Base-by-base conservation (phyloP, 2,329 filamentous ascomycete genomes). In the Colletotrichum graminicola region DNA sequence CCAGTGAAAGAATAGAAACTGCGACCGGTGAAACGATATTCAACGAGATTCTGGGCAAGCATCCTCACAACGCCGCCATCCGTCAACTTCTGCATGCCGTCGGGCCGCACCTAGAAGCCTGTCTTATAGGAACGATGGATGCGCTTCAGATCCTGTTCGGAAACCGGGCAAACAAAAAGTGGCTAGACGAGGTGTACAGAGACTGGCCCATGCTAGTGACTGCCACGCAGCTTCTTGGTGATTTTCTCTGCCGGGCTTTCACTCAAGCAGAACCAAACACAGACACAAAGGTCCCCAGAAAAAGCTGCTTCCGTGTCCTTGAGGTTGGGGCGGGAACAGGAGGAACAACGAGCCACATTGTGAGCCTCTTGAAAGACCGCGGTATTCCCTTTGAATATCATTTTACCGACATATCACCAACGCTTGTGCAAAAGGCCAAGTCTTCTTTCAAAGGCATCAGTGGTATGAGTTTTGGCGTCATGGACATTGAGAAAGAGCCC, bases 301-400 rank as follows among this genome's bases (percentile, higher is more conserved):
- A 21, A 0, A 49, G 72, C 7, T 57, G 75, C 4, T 72, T 84
- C n/a, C 75, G 77, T 3, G 81, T 86, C 47, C 77, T 87, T 62
- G 83, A 85, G 73, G 71, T 85, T 10, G 84, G 84, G 0, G 83
- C 79, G 0, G 84, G 83, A 14, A 84, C 82, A 0, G 84, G 84
- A 3, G 82, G 81, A 0, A 85, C 84, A 0, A 82, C 84, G 0
- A 73, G 71, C 14, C 65, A 75, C 1, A 32, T 85, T 1, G 66
- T 82, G 0, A 68, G 76, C 0, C 51, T 67, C 0, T 75, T 86
- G 3, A 68, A 63, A 0, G 29, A 29, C 0, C 59, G 66, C 0
- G 75, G 73, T 11, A 65, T 81, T 2, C 68, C 72, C 0, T 73
- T 84, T n/a, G 66, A 77, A 7, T 85, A 85, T 66, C 83, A 81